Conservation (phyloP, 768 basidiomycete genomes). For the Chalciporus sphaerocephalus region DNA sequence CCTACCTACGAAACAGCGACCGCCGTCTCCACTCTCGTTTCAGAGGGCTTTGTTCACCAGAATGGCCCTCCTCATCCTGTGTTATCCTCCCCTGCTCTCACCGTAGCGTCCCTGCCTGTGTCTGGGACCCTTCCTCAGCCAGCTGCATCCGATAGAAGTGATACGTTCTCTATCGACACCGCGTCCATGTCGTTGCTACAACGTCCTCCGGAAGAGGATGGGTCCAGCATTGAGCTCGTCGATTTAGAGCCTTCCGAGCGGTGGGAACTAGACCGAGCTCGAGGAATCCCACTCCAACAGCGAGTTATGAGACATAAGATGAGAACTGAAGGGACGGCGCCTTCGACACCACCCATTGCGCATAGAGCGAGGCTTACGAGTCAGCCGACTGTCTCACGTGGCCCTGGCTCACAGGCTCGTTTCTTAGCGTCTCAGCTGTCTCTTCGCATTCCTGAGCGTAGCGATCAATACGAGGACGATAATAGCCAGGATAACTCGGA, state of each 20-base stretch:
- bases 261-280: constrained; percentile 43
- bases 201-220: constrained; percentile 40
- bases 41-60: constrained; percentile 36
- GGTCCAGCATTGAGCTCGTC: constrained; percentile 50
- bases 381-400: constrained; percentile 25
- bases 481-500: constrained; percentile 31
- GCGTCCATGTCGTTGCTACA: constrained; percentile 14
- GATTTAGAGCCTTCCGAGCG: constrained; percentile 41
- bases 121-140: constrained; percentile 7
- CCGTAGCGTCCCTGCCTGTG: constrained; percentile 25
- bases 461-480: constrained; percentile 31
- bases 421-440: constrained; percentile 32
- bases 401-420: constrained; percentile 28
- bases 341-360: constrained; percentile 14
- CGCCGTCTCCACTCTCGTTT: constrained; percentile 39
- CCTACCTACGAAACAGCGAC: constrained; percentile 63
- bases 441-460: constrained; percentile 31
- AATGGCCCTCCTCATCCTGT: constrained; percentile 23
- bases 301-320: constrained; percentile 34
- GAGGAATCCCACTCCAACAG: constrained; percentile 41
- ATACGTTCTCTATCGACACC: constrained; percentile 20
- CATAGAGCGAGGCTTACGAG: constrained; percentile 31
- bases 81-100: constrained; percentile 20
- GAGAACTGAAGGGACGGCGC: constrained; percentile 30
- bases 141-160: constrained; percentile 21